Evolutionary conservation across 176 grass and related monocot genomes (phyloP).

Genomic region (Dactylis glomerata): DNA sequence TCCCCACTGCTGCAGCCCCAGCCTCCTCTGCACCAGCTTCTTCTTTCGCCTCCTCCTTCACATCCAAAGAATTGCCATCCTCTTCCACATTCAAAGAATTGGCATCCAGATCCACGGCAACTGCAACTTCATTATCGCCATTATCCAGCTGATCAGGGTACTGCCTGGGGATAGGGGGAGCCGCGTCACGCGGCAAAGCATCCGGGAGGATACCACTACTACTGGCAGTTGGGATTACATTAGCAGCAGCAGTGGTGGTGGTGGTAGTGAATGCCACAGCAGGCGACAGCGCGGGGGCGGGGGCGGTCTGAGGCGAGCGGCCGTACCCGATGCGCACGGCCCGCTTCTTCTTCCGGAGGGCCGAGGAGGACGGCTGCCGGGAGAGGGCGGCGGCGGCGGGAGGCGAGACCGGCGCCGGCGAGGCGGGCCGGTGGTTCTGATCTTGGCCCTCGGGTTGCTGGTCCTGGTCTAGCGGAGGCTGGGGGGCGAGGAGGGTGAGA

Average conservation of each 20-base stretch:
- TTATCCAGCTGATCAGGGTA: neutral
- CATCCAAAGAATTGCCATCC: neutral
- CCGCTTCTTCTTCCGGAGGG: conserved; percentile 94
- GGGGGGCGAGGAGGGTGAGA: conserved; percentile 68
- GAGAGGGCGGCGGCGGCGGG: conserved; percentile 8
- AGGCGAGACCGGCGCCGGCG: neutral
- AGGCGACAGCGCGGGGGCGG: neutral
- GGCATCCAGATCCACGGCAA: neutral
- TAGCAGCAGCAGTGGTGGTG: neutral
- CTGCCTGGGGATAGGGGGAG: neutral
- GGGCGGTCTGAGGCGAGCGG: conserved; percentile 40
- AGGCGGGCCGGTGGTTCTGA: conserved; percentile 9
- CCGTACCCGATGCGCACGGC: conserved; percentile 90
- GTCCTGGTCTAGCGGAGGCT: conserved; percentile 20
- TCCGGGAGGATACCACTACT: conserved; percentile 22
- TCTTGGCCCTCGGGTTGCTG: neutral
- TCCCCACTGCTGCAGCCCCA: conserved; percentile 17
- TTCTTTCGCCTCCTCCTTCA: conserved; percentile 27
- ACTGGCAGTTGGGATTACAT: neutral
- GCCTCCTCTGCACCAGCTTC: neutral
- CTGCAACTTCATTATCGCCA: neutral
- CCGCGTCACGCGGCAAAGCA: neutral
- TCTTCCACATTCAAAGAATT: neutral
- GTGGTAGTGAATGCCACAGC: neutral
- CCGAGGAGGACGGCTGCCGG: conserved; percentile 20